Conservation (phyloP, 176 grass and related monocot species). For the Hordeum marinum region DNA sequence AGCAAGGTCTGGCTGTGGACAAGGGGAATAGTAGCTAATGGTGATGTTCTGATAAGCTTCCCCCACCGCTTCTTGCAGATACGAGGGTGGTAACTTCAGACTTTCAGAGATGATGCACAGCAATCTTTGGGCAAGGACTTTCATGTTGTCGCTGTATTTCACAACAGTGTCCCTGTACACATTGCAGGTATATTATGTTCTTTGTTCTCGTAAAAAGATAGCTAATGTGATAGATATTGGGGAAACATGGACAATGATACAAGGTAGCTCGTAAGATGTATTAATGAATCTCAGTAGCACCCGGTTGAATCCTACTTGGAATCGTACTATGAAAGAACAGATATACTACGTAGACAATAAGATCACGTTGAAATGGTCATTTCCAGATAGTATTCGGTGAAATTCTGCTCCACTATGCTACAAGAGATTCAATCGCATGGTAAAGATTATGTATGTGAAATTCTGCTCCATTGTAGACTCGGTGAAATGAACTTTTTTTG, state of each 20-base stretch:
- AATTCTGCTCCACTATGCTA: too few relatives aligned
- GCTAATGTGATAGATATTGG: background rate
- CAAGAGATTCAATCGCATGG: background rate
- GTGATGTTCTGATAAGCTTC: constrained; percentile 95
- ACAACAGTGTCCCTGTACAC: constrained; percentile 63
- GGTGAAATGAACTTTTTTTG: background rate
- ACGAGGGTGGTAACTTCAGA: constrained; percentile 56
- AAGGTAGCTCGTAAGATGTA: background rate
- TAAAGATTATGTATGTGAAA: background rate
- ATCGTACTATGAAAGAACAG: background rate
- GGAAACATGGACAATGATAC: background rate
- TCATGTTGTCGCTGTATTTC: constrained; percentile 70
- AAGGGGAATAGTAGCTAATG: constrained; percentile 93
- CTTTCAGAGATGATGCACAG: constrained; percentile 60
- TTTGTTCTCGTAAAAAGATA: background rate
- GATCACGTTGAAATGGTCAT: background rate
- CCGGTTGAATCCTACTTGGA: background rate
- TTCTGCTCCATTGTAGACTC: background rate
- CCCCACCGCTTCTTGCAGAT: constrained; percentile 79
- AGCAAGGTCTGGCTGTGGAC: constrained; percentile 84
- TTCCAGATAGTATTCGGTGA: background rate
- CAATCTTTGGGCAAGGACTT: constrained; percentile 69
- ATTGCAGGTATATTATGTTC: background rate
- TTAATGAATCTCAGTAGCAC: background rate
- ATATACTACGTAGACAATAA: too few relatives aligned